A percentile compares a stretch with the other conserved stretches of the same genome.
phyloP scores from a whole-genome alignment of 1,139 yeast genomes.

The Debaryomyces fabryi region DNA sequence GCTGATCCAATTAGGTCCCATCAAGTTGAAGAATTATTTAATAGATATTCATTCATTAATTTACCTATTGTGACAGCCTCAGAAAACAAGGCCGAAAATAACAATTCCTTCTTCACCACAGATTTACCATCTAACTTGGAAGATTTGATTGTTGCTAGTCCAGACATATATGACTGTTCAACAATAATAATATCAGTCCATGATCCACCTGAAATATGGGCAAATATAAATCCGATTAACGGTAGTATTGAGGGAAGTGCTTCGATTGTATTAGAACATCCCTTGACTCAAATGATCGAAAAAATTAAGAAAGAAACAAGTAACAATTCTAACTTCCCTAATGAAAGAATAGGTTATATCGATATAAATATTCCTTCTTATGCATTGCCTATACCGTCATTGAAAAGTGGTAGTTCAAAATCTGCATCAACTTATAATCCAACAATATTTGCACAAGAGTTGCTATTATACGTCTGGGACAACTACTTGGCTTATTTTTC shows the following conservation, averaged over 20 bases:
- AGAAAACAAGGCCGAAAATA: constrained; percentile 24
- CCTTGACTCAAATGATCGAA: constrained; percentile 41
- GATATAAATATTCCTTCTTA: constrained; percentile 77
- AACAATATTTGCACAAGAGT: constrained; percentile 71
- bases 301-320: constrained; percentile 33
- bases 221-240: constrained; percentile 74
- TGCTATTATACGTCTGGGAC: constrained; percentile 84
- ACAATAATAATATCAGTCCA: constrained; percentile 75
- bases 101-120: constrained; percentile 37
- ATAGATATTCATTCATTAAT: constrained; percentile 59
- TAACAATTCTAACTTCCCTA: constrained; percentile 54
- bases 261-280: constrained; percentile 61
- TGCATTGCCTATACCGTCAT: constrained; percentile 33
- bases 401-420: constrained; percentile 1
- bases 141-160: constrained; percentile 77
- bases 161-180: constrained; percentile 64
- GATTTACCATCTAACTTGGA: constrained; percentile 55
- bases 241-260: constrained; percentile 77
- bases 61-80: constrained; percentile 58
- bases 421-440: constrained; percentile 51
- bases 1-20: constrained; percentile 74
- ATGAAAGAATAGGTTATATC: constrained; percentile 70
- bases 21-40: constrained; percentile 62
- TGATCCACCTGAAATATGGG: constrained; percentile 95
- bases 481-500: constrained; percentile 78